A percentile compares a stretch with the other conserved stretches of the same genome.
phyloP scores from a whole-genome alignment of 2,329 filamentous ascomycete genomes.

The Epichloe typhina region DNA sequence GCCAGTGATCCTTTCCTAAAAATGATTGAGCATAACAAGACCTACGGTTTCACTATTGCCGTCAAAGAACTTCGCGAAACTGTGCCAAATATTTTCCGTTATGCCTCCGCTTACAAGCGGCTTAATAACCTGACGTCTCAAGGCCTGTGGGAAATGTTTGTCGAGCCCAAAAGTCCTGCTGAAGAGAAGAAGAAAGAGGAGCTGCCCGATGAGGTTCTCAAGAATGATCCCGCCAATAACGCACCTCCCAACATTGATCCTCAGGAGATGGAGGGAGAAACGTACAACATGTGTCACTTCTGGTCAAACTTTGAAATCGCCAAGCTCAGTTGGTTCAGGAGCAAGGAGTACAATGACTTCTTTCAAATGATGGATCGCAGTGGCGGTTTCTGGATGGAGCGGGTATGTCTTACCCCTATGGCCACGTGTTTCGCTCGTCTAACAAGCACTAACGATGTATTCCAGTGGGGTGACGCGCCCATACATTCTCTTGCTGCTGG shows the following conservation, averaged over 20 bases:
- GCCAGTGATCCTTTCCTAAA: constrained; percentile 70
- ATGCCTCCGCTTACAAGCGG: constrained; percentile 95
- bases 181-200: constrained; percentile 51
- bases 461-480: constrained; percentile 91
- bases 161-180: constrained; percentile 58
- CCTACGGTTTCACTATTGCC: constrained; percentile 96
- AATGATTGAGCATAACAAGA: constrained; percentile 93
- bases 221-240: constrained; percentile 57
- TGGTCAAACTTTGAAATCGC: constrained; percentile 99
- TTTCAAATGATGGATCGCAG: constrained; percentile 98
- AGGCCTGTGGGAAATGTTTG: constrained; percentile 97
- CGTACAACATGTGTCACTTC: constrained; percentile 99
- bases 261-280: constrained; percentile 92
- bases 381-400: constrained; percentile 98
- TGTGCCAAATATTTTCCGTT: constrained; percentile 96
- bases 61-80: constrained; percentile 97
- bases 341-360: constrained; percentile 94
- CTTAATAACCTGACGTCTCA: constrained; percentile 81
- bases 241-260: constrained; percentile 71
- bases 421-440: not conserved
- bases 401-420: constrained; percentile 40
- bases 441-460: constrained; percentile 12
- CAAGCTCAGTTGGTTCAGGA: constrained; percentile 86
- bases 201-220: constrained; percentile 69
- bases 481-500: constrained; percentile 96